Conservation (phyloP, 352 stramenopile genomes). For the Pythium periplocum region DNA sequence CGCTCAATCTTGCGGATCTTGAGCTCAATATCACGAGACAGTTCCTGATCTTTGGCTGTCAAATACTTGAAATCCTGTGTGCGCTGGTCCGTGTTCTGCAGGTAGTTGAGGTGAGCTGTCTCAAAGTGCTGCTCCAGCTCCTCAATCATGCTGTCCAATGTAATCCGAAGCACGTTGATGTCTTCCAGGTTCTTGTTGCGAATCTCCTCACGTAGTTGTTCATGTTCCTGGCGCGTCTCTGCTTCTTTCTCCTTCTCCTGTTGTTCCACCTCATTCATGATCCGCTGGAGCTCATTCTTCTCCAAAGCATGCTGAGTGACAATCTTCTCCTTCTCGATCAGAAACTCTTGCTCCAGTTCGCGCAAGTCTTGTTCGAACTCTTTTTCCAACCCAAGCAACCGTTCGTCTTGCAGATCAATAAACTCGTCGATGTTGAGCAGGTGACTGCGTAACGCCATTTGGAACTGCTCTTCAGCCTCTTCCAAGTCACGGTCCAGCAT, state of each 20-base stretch:
- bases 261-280: conserved; percentile 83
- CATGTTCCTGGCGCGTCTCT: conserved; percentile 73
- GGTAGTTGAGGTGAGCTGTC: conserved; percentile 87
- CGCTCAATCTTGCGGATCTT: conserved; percentile 93
- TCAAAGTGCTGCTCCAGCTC: conserved; percentile 94
- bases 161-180: conserved; percentile 92
- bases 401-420: conserved; percentile 88
- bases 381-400: conserved; percentile 85
- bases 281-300: conserved; percentile 72
- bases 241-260: conserved; percentile 77
- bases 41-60: conserved; percentile 88
- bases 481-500: conserved; percentile 93
- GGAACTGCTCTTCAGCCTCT: conserved; percentile 92
- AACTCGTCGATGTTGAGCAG: conserved; percentile 90
- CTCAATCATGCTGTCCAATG: conserved; percentile 91
- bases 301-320: conserved; percentile 60
- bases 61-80: conserved; percentile 94
- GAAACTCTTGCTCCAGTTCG: conserved; percentile 81
- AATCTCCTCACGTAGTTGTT: conserved; percentile 91
- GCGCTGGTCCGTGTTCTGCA: conserved; percentile 92
- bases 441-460: conserved; percentile 86
- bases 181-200: conserved; percentile 94
- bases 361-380: conserved; percentile 88
- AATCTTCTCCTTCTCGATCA: conserved; percentile 81
- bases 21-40: conserved; percentile 90